phyloP scores from a whole-genome alignment of 192 early-diverging fungal species.

The Backusella morwellensis region DNA sequence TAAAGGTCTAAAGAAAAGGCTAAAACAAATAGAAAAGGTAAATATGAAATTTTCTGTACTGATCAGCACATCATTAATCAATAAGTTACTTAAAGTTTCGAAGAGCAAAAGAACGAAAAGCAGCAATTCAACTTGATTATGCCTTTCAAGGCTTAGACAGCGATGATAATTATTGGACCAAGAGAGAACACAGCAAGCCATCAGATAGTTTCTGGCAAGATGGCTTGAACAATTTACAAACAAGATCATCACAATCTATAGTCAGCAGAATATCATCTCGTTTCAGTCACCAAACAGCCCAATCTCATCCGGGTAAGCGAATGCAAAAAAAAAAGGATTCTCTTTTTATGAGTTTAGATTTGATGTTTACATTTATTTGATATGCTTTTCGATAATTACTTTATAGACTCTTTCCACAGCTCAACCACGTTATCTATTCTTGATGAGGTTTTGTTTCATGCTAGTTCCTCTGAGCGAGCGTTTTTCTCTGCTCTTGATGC shows the following conservation, averaged over 20 bases:
- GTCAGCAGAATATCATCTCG: background rate
- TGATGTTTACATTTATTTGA: background rate
- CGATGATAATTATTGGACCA: background rate
- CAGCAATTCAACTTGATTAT: slow-evolving; percentile 17
- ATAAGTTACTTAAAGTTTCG: background rate
- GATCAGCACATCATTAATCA: background rate
- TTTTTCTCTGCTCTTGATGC: slow-evolving; percentile 44
- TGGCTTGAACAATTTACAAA: background rate
- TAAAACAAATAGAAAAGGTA: slow-evolving; percentile 43
- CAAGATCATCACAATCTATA: background rate
- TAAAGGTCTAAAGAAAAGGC: slow-evolving; percentile 51
- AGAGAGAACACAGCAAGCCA: background rate
- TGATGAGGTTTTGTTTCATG: slow-evolving; percentile 33
- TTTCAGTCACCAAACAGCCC: background rate
- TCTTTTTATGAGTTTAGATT: background rate
- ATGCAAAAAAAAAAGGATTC: background rate
- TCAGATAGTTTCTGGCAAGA: background rate
- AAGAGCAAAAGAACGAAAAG: slow-evolving; percentile 12
- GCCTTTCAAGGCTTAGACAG: slow-evolving; percentile 11
- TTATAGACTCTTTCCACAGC: slow-evolving; percentile 12
- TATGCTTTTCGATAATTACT: background rate
- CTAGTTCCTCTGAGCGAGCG: slow-evolving; percentile 27
- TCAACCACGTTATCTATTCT: slow-evolving; percentile 4
- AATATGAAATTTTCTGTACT: background rate
- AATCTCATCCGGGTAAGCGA: background rate